Conservation (phyloP, 2,329 filamentous ascomycete genomes). For the Fusarium sp. region DNA sequence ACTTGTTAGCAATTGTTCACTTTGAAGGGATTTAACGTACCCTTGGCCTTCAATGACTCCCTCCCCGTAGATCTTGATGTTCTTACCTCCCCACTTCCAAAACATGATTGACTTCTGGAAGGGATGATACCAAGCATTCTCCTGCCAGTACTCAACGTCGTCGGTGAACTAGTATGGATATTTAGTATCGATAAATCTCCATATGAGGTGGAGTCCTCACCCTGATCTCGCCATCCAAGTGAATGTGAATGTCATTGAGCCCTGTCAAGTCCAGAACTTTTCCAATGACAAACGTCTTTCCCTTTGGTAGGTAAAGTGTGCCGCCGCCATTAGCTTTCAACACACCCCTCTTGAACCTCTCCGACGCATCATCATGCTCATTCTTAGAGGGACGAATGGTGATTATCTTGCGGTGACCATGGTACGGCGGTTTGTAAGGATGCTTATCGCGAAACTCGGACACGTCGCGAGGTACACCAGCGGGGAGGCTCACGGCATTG, state of each 20-base stretch:
- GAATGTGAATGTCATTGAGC: slow-evolving; percentile 67
- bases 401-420: slow-evolving; percentile 24
- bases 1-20: neutral
- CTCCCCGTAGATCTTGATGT: slow-evolving; percentile 70
- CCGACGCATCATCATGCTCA: slow-evolving; percentile 68
- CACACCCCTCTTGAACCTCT: slow-evolving; percentile 66
- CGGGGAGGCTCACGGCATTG: slow-evolving; percentile 14
- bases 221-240: slow-evolving; percentile 69
- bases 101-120: slow-evolving; percentile 69
- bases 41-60: slow-evolving; percentile 68
- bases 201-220: no score
- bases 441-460: slow-evolving; percentile 33
- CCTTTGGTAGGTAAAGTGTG: slow-evolving; percentile 65
- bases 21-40: neutral
- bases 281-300: slow-evolving; percentile 68
- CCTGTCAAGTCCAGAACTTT: slow-evolving; percentile 70
- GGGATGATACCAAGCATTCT: slow-evolving; percentile 54
- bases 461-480: slow-evolving; percentile 18
- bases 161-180: no score
- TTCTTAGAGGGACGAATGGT: slow-evolving; percentile 55
- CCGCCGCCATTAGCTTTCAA: slow-evolving; percentile 70
- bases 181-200: no score
- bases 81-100: slow-evolving; percentile 72
- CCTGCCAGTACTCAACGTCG: slow-evolving; percentile 58
- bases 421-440: slow-evolving; percentile 14